These are phyloP conservation scores for Phytophthora sp. DNA, from an alignment of 352 stramenopile genomes.

Conservation along the genomic window DNA sequence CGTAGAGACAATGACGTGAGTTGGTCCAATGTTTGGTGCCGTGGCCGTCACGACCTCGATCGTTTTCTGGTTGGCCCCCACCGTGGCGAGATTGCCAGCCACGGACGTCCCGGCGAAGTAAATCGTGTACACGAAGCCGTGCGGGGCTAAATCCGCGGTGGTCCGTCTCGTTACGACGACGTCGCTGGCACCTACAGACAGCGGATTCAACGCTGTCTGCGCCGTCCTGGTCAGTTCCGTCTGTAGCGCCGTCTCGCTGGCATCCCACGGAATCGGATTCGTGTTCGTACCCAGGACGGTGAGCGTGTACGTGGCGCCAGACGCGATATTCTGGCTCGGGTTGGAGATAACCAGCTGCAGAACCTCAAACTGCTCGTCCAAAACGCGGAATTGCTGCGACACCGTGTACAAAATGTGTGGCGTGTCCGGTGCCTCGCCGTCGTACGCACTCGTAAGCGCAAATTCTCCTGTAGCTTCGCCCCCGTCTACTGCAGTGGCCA, in stretches of 20 bases:
- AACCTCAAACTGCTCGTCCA: slow-evolving; percentile 74
- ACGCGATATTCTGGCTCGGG: slow-evolving; percentile 42
- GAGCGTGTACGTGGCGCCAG: slow-evolving; percentile 49
- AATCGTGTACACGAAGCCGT: slow-evolving; percentile 75
- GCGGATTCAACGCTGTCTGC: slow-evolving; percentile 38
- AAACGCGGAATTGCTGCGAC: slow-evolving; percentile 68
- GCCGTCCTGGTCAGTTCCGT: neutral
- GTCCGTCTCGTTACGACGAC: slow-evolving; percentile 62
- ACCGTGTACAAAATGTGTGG: slow-evolving; percentile 62
- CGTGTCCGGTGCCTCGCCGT: slow-evolving; percentile 50
- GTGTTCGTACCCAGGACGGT: slow-evolving; percentile 42
- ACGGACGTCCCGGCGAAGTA: slow-evolving; percentile 71
- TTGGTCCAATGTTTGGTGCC: slow-evolving; percentile 34
- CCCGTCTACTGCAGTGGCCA: slow-evolving; percentile 34
- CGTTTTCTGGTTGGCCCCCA: neutral
- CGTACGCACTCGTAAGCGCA: slow-evolving; percentile 53
- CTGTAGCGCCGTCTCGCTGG: slow-evolving; percentile 46
- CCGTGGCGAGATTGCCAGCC: slow-evolving; percentile 36
- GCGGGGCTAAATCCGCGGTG: slow-evolving; percentile 46
- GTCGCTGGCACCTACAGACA: slow-evolving; percentile 30
- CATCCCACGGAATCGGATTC: slow-evolving; percentile 62
- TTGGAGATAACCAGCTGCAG: slow-evolving; percentile 68
- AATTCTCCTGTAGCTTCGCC: slow-evolving; percentile 44
- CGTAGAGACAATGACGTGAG: slow-evolving; percentile 39
- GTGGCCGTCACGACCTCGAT: slow-evolving; percentile 27